A percentile compares a stretch with the other conserved stretches of the same genome.
These are phyloP conservation scores for Gracilaria domingensis DNA, from an alignment of 23 red algal genomes.

Conservation along the genomic window DNA sequence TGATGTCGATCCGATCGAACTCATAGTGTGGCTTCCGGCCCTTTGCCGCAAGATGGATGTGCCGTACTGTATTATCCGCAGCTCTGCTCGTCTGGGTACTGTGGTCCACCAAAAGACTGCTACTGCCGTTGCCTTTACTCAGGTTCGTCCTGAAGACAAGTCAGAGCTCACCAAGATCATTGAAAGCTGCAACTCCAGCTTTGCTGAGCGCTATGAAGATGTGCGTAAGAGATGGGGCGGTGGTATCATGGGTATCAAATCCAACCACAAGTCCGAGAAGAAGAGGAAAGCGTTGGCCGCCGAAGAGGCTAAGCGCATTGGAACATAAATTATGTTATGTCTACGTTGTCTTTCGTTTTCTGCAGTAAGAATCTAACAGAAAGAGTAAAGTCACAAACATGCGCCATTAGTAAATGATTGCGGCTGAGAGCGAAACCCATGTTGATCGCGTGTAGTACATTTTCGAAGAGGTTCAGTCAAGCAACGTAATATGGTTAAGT, in stretches of 20 bases:
- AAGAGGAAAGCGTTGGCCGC: conserved; percentile 74
- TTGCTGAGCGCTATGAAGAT: conserved; percentile 95
- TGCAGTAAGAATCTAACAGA: neutral
- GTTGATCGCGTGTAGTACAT: neutral
- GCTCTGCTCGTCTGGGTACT: conserved; percentile 83
- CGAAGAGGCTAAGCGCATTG: conserved; percentile 92
- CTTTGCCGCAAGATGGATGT: conserved; percentile 99
- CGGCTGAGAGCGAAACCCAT: neutral
- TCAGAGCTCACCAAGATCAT: conserved; percentile 93
- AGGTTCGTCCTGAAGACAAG: conserved; percentile 84
- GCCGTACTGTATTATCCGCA: conserved; percentile 96
- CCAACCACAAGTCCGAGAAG: conserved; percentile 90
- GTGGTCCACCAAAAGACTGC: conserved; percentile 87
- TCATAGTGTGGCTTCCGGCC: conserved; percentile 95
- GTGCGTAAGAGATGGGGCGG: conserved; percentile 97
- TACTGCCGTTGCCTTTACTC: conserved; percentile 85
- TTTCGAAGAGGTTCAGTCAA: no score
- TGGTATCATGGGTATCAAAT: conserved; percentile 94
- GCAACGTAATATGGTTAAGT: no score
- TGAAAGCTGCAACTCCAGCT: conserved; percentile 77
- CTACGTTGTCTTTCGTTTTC: neutral
- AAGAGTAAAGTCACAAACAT: conserved; percentile 1
- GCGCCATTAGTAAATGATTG: neutral
- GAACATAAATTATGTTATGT: conserved; percentile 11
- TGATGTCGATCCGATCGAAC: conserved; percentile 97